These are phyloP conservation scores for Caryopteris hybrid DNA, from an alignment of 305 asterid genomes.

Conservation along the genomic window DNA sequence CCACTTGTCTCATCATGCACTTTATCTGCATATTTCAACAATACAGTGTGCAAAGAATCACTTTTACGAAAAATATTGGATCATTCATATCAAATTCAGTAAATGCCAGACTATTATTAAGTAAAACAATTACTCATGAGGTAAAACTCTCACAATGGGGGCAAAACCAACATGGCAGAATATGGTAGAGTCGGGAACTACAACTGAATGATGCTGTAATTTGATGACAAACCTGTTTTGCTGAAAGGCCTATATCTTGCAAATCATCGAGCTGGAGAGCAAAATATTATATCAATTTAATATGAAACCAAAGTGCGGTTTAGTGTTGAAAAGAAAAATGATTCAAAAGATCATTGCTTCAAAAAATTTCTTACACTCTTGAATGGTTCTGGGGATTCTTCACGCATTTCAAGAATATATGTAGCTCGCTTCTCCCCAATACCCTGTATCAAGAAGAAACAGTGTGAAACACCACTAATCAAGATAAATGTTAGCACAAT, in stretches of 20 bases:
- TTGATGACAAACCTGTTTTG: conserved; percentile 50
- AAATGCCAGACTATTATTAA: neutral
- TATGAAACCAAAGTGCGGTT: neutral
- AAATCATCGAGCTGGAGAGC: conserved; percentile 74
- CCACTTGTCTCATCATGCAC: conserved; percentile 68
- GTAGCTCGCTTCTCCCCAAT: conserved; percentile 90
- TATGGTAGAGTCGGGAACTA: no score
- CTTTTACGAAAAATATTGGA: no score
- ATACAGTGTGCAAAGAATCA: neutral
- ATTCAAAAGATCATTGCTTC: neutral
- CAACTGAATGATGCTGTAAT: neutral
- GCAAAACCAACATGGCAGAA: no score
- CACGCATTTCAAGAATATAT: conserved; percentile 68
- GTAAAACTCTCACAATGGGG: no score
- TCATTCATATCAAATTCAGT: neutral
- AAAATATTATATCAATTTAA: neutral
- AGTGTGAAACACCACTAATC: neutral
- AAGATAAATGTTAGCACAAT: neutral
- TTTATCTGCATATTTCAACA: conserved; percentile 43
- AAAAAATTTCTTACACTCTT: conserved; percentile 45
- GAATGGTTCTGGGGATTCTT: conserved; percentile 73
- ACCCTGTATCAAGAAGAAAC: conserved; percentile 40
- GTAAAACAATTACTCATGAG: neutral
- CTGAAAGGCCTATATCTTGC: conserved; percentile 73
- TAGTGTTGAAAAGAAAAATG: neutral